Evolutionary conservation across 805 yeast genomes (phyloP), one percentile per base, ranked within the genome.

Genomic region (Candida ficus): DNA sequence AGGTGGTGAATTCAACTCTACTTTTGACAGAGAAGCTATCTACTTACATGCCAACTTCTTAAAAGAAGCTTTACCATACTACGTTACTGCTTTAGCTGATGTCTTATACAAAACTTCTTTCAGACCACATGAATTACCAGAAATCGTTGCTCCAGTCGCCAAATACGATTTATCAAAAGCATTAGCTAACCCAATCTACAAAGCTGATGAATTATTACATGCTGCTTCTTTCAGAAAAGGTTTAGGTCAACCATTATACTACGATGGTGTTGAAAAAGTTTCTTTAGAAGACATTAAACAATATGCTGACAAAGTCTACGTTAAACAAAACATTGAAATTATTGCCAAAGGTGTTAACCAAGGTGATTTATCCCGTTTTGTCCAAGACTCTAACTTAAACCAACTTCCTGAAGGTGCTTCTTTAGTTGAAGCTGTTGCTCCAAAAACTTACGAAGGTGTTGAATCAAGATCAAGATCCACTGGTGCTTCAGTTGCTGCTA

Each of bases 1-100:
- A 50, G 98, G 99, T 53, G 98, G 96, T 61, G 67, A 66, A 45
- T 76, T 88, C 64, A 60, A 74, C 37, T 71, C 95, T 33, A 56
- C 60, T 42, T 81, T 88, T 54, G 79, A 85, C 64, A 83, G 96
- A 72, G 98, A 93, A 62, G 72, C 82, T 56, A 76, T 93, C 49
- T 77, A 85, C 47, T 76, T 91, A 58, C 75, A 77, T 52, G 82
- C 98, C 45, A 73, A 76, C 54, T 93, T 93, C 71, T 75, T 91
- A 66, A 80, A 81, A 62, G 86, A 84, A 67, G 85, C 82, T 62
- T 77, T 93, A 59, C 98, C 98, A 45, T 93, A 80, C 75, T 93
- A 78, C 65, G 95, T 91, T 48, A 83, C 83, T 57, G 84, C 87
- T 23, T 68, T 93, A 43, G 91, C 86, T 57, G 81, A 81, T 55